These are phyloP conservation scores for Cladophialophora chaetospira DNA, from an alignment of 2,329 filamentous ascomycete species.

Conservation along the genomic window DNA sequence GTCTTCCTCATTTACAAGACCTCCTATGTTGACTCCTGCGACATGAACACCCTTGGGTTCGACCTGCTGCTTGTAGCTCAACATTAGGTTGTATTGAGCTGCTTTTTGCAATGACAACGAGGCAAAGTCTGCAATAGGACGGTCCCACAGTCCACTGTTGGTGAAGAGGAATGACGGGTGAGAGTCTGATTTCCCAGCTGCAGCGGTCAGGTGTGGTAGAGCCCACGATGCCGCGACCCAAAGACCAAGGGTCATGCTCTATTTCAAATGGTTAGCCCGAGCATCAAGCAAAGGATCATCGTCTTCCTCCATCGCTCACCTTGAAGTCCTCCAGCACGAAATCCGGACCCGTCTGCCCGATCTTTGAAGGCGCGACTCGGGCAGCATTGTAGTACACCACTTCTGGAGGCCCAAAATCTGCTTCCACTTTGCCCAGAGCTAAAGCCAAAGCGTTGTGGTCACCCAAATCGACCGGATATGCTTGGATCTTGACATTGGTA, in stretches of 20 bases:
- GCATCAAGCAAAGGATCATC: background rate
- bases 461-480: slow-evolving; percentile 19
- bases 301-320: background rate
- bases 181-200: slow-evolving; percentile 6
- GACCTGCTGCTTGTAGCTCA: slow-evolving; percentile 20
- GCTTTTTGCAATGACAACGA: slow-evolving; percentile 26
- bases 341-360: slow-evolving; percentile 14
- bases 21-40: slow-evolving; percentile 29
- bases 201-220: slow-evolving; percentile 17
- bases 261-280: background rate
- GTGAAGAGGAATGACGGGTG: slow-evolving; percentile 23
- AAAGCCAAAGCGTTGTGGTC: slow-evolving; percentile 17
- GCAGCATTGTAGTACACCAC: slow-evolving; percentile 27
- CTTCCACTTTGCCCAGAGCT: slow-evolving; percentile 13
- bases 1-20: slow-evolving; percentile 27
- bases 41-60: slow-evolving; percentile 33
- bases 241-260: slow-evolving; percentile 25
- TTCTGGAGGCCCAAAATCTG: slow-evolving; percentile 20
- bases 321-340: slow-evolving; percentile 26
- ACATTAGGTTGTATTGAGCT: slow-evolving; percentile 20
- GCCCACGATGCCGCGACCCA: slow-evolving; percentile 25
- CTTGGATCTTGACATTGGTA: slow-evolving; percentile 14
- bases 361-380: slow-evolving; percentile 12
- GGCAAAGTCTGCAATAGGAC: slow-evolving; percentile 18
- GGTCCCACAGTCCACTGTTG: slow-evolving; percentile 18